Evolutionary conservation across 1,284 basidiomycete genomes (phyloP).

Genomic region (Phylloporus gajari): DNA sequence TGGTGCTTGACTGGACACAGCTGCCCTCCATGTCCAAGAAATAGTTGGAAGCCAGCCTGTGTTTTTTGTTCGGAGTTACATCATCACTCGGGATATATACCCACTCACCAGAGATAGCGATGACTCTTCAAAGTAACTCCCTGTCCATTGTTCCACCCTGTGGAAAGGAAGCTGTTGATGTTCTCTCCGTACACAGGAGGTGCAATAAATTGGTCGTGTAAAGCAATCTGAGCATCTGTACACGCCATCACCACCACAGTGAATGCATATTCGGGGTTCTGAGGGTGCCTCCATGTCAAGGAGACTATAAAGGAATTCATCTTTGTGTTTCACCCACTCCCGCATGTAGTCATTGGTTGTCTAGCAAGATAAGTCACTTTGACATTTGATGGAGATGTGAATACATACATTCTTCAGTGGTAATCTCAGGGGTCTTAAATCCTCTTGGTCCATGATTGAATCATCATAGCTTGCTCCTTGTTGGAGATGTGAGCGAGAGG

Average conservation of each 20-base stretch:
- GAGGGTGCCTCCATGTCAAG: not conserved
- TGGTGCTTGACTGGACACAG: too few relatives aligned
- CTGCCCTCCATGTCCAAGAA: too few relatives aligned
- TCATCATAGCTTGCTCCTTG: too few relatives aligned
- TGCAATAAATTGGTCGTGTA: not conserved
- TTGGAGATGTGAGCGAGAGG: too few relatives aligned
- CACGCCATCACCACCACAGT: not conserved
- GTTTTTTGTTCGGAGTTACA: too few relatives aligned
- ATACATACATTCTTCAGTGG: too few relatives aligned
- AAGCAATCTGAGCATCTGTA: not conserved
- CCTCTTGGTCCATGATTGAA: too few relatives aligned
- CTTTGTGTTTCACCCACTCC: not conserved
- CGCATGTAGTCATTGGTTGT: not conserved
- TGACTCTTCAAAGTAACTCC: not conserved
- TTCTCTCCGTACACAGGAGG: not conserved
- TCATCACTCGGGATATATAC: too few relatives aligned
- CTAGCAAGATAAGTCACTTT: not conserved
- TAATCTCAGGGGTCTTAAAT: too few relatives aligned
- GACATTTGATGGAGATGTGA: too few relatives aligned
- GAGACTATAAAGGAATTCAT: not conserved
- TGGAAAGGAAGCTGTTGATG: not conserved
- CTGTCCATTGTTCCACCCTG: not conserved
- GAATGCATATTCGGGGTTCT: not conserved
- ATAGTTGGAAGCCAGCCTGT: too few relatives aligned
- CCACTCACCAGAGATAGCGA: not conserved